Evolutionary conservation across 2,329 filamentous ascomycete species (phyloP).

Genomic region (Epichloe hybrida): DNA sequence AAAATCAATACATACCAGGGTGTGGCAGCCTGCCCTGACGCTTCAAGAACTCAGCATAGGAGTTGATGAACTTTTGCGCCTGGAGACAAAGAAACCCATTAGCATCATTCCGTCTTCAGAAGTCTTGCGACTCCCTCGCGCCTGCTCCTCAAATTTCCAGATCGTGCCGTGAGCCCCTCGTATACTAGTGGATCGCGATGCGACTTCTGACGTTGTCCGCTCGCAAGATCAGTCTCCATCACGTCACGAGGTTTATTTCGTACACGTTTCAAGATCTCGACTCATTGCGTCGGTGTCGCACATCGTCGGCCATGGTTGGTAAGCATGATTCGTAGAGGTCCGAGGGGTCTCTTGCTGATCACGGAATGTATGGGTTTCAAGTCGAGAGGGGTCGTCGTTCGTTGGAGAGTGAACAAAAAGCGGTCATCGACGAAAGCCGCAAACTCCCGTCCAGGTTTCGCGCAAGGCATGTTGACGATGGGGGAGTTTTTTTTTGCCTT

Average conservation of each 20-base stretch:
- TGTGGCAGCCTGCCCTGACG: slow-evolving; percentile 86
- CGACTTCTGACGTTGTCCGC: background rate
- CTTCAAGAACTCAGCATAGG: slow-evolving; percentile 85
- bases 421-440: background rate
- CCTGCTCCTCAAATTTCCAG: slow-evolving; percentile 42
- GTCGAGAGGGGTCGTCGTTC: background rate
- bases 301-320: background rate
- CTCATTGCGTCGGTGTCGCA: background rate
- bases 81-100: slow-evolving; percentile 42
- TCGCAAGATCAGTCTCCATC: background rate
- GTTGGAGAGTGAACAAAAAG: background rate
- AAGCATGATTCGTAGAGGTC: background rate
- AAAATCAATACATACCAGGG: slow-evolving; percentile 51
- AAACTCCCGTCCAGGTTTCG: background rate
- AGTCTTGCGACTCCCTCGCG: slow-evolving; percentile 60
- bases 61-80: slow-evolving; percentile 80
- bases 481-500: background rate
- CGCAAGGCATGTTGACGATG: background rate
- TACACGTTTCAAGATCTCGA: background rate
- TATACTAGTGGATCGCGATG: slow-evolving; percentile 2
- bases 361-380: slow-evolving; percentile 2
- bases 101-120: slow-evolving; percentile 65
- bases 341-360: background rate
- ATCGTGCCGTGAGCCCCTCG: slow-evolving; percentile 7
- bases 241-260: background rate